These are phyloP conservation scores for Reutealis trisperma DNA, from an alignment of 345 rosid species.

Conservation along the genomic window DNA sequence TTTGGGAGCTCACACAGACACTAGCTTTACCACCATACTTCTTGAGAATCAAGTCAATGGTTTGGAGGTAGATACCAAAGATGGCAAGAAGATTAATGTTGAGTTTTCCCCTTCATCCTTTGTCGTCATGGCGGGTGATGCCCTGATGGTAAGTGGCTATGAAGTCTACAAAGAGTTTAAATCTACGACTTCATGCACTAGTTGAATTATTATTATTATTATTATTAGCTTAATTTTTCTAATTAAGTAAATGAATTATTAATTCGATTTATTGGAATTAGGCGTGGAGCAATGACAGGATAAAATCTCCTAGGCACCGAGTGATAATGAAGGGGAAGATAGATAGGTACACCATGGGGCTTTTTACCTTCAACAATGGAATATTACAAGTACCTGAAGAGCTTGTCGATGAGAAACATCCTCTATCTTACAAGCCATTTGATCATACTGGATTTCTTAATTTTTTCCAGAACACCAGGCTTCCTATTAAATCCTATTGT, in stretches of 20 bases:
- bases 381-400: slow-evolving; percentile 40
- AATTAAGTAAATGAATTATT: too few relatives aligned
- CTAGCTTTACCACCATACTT: slow-evolving; percentile 53
- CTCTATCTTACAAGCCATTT: slow-evolving; percentile 45
- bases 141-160: slow-evolving; percentile 47
- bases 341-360: slow-evolving; percentile 48
- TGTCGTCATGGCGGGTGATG: slow-evolving; percentile 58
- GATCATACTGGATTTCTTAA: slow-evolving; percentile 46
- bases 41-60: slow-evolving; percentile 56
- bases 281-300: slow-evolving; percentile 65
- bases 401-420: slow-evolving; percentile 49
- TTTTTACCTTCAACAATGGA: slow-evolving; percentile 46
- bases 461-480: slow-evolving; percentile 38
- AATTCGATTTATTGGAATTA: not conserved
- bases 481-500: slow-evolving; percentile 49
- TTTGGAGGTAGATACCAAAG: slow-evolving; percentile 33
- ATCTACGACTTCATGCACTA: too few relatives aligned
- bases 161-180: too few relatives aligned
- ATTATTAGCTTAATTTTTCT: too few relatives aligned
- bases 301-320: slow-evolving; percentile 45
- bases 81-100: slow-evolving; percentile 38
- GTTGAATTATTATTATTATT: too few relatives aligned
- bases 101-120: slow-evolving; percentile 52
- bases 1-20: slow-evolving; percentile 54
- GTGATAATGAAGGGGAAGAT: slow-evolving; percentile 42